Evolutionary conservation across 805 yeast species (phyloP).

Genomic region (Saturnispora bothae): DNA sequence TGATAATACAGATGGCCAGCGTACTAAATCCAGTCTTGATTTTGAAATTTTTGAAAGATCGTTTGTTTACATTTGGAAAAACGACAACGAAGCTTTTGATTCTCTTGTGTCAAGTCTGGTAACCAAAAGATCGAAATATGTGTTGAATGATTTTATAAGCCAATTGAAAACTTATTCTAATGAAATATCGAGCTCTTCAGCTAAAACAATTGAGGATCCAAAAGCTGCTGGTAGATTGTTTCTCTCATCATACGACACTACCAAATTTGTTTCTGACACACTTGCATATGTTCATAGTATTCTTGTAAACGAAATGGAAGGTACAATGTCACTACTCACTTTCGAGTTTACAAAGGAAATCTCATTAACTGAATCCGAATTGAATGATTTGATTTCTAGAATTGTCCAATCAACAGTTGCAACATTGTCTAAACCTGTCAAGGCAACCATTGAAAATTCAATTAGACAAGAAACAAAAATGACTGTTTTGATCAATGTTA

Average conservation of each 20-base stretch:
- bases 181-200: constrained; percentile 8
- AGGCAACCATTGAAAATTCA: constrained; percentile 56
- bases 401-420: constrained; percentile 42
- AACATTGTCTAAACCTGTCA: constrained; percentile 48
- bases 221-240: constrained; percentile 35
- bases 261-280: constrained; percentile 75
- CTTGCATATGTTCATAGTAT: constrained; percentile 81
- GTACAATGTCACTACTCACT: constrained; percentile 52
- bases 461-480: constrained; percentile 55
- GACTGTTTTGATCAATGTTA: constrained; percentile 44
- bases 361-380: constrained; percentile 12
- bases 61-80: constrained; percentile 21
- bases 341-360: constrained; percentile 18
- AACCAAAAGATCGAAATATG: constrained; percentile 52
- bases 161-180: constrained; percentile 37
- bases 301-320: constrained; percentile 79
- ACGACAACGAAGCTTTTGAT: constrained; percentile 42
- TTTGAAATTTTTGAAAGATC: constrained; percentile 22
- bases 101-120: constrained; percentile 52
- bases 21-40: not conserved
- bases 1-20: constrained; percentile 8
- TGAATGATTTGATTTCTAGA: constrained; percentile 20
- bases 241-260: constrained; percentile 67
- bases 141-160: constrained; percentile 56
- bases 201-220: not conserved